A percentile compares a stretch with the other conserved stretches of the same genome.
These are phyloP conservation scores for Fusarium papillatum DNA, from an alignment of 2,329 filamentous ascomycete genomes.

Conservation along the genomic window DNA sequence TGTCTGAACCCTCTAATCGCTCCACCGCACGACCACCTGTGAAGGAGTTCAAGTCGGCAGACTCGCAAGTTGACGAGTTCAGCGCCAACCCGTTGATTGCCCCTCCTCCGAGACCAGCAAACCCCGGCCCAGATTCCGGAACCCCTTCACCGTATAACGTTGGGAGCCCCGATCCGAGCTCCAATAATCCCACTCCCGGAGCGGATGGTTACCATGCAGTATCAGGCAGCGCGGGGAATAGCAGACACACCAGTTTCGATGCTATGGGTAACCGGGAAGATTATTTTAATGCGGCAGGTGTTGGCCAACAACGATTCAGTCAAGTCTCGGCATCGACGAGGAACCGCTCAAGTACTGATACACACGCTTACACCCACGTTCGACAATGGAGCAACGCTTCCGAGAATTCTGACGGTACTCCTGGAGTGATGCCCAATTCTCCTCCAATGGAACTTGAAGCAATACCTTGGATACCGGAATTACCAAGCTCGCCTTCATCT, in stretches of 20 bases:
- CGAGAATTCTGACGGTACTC: conserved; percentile 53
- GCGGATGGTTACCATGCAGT: conserved; percentile 41
- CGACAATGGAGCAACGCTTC: conserved; percentile 60
- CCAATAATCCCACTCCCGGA: conserved; percentile 43
- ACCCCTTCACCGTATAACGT: conserved; percentile 33
- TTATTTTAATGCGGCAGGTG: conserved; percentile 45
- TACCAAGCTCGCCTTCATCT: conserved; percentile 48
- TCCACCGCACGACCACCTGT: conserved; percentile 51
- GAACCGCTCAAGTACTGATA: conserved; percentile 53
- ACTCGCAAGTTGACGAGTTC: conserved; percentile 59
- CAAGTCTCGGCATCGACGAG: conserved; percentile 40
- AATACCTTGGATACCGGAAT: conserved; percentile 51
- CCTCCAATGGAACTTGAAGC: conserved; percentile 52
- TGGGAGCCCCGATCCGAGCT: conserved; percentile 45
- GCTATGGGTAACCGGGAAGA: conserved; percentile 38
- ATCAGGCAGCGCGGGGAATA: conserved; percentile 39
- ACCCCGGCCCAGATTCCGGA: conserved; percentile 38
- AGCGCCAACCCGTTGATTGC: conserved; percentile 57
- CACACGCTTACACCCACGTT: conserved; percentile 53
- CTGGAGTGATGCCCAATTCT: conserved; percentile 38
- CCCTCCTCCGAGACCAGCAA: conserved; percentile 44
- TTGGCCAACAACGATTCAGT: conserved; percentile 29
- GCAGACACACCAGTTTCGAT: conserved; percentile 48
- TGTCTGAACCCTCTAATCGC: conserved; percentile 46
- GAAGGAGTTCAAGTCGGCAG: conserved; percentile 54